Evolutionary conservation across 2,329 filamentous ascomycete genomes (phyloP), one percentile per base, ranked within the genome.

Genomic region (Diaporthe sp.): DNA sequence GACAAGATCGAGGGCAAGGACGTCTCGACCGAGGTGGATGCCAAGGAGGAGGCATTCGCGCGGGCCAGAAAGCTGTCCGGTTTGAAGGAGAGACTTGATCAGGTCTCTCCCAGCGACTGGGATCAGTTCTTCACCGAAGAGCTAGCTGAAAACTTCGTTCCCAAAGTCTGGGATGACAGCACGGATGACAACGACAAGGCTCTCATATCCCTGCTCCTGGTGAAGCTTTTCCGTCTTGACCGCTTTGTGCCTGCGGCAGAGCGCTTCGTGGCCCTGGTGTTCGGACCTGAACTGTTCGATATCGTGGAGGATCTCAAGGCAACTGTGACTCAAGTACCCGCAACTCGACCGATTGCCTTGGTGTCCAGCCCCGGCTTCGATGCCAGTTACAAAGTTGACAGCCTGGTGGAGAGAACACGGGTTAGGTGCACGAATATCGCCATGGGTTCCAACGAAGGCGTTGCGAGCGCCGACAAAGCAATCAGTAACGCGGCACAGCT

Each of bases 371-470:
- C 96, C 75, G 97, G 97, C 50, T 99, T 99, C 82, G 97, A 99
- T 84, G 97, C 97, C 71, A 98, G 95, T 82, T 99, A 98, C 91
- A 99, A 99, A 88, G 97, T 99, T 75, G 97, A 99, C 83, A 95
- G 93, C 75, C 88, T 99, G 71, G 97, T 98, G 39, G 94, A 98
- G 83, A 91, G 94, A 78, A 92, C 92, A 82, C 91, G 91, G 74
- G 92, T 94, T 69, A 92, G 91, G 71, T 99, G 97, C 85, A 96
- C 95, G 74, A 98, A 98, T 83, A 98, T 99, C 81, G 97, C 97
- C 79, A 99, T 99, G 97, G 97, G 97, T 81, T 98, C 97, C 59
- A 97, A 97, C 80, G 97, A 99, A 87, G 94, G 95, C 81, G 88
- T 97, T 25, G 92, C 96, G 73, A 97, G 92, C 76, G 97, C 97